These are phyloP conservation scores for Fraxinus anomala DNA, from an alignment of 257 asterid species.

Conservation along the genomic window DNA sequence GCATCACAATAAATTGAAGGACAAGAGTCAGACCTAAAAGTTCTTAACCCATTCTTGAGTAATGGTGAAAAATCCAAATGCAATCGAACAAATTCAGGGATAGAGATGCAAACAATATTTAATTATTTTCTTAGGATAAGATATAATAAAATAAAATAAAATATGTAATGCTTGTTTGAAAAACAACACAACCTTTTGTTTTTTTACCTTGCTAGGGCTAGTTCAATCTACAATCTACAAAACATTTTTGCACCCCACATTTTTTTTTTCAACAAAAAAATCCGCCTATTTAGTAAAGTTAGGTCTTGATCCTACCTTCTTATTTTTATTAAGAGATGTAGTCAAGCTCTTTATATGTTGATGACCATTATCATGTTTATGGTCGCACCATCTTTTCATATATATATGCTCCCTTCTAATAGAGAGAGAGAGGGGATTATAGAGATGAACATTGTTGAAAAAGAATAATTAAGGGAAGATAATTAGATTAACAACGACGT, in stretches of 20 bases:
- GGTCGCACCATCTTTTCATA: slow-evolving; percentile 25
- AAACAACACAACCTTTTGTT: background rate
- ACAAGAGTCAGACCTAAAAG: slow-evolving; percentile 2
- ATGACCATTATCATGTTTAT: background rate
- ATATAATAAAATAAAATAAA: background rate
- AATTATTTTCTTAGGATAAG: background rate
- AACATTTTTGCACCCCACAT: background rate
- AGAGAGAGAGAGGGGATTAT: background rate
- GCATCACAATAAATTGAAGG: background rate
- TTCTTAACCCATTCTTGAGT: background rate
- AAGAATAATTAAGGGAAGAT: background rate
- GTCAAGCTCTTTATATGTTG: background rate
- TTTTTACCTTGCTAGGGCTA: background rate
- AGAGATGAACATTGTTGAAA: background rate
- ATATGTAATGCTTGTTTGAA: background rate
- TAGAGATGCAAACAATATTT: background rate
- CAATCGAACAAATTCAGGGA: background rate
- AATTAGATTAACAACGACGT: slow-evolving; percentile 26
- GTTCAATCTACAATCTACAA: background rate
- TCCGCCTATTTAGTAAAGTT: too few species aligned
- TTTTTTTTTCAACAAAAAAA: too few species aligned
- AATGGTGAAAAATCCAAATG: background rate
- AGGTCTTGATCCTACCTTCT: background rate
- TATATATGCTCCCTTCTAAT: slow-evolving; percentile 2
- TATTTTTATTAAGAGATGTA: background rate